Evolutionary conservation across 148 eudicot species (phyloP).

Genomic region (Nepenthes gracilis): DNA sequence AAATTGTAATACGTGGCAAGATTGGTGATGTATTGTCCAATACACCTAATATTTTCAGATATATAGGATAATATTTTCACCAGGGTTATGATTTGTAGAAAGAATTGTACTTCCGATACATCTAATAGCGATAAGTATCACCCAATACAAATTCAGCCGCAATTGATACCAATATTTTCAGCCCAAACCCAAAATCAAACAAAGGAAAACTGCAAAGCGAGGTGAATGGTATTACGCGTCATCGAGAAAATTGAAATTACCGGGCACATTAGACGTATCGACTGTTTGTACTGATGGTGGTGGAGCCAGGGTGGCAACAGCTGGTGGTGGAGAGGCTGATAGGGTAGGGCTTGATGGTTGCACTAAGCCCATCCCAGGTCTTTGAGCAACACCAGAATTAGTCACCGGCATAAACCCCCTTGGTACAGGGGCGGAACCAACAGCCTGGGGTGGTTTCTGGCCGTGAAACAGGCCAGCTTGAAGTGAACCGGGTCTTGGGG

Average conservation of each 20-base stretch:
- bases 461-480: constrained; percentile 40
- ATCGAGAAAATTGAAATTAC: constrained; percentile 23
- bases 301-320: constrained; percentile 66
- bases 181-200: background rate
- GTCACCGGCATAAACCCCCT: constrained; percentile 64
- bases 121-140: too few relatives aligned
- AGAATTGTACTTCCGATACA: too few relatives aligned
- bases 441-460: constrained; percentile 49
- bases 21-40: too few relatives aligned
- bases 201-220: background rate
- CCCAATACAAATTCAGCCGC: too few relatives aligned
- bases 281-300: constrained; percentile 90
- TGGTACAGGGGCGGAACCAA: constrained; percentile 34
- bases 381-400: constrained; percentile 39
- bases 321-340: constrained; percentile 37
- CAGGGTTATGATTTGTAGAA: too few relatives aligned
- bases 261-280: constrained; percentile 88
- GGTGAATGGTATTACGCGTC: background rate
- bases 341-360: constrained; percentile 80
- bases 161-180: too few relatives aligned
- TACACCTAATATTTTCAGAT: too few relatives aligned
- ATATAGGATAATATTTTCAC: too few relatives aligned
- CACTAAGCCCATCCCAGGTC: constrained; percentile 54
- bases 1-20: too few relatives aligned
- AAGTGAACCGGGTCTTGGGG: constrained; percentile 39